Percentiles rank a stretch among this genome's conserved stretches.
These are phyloP conservation scores for Biscogniauxia marginata DNA, from an alignment of 2,329 filamentous ascomycete species.

Conservation along the genomic window DNA sequence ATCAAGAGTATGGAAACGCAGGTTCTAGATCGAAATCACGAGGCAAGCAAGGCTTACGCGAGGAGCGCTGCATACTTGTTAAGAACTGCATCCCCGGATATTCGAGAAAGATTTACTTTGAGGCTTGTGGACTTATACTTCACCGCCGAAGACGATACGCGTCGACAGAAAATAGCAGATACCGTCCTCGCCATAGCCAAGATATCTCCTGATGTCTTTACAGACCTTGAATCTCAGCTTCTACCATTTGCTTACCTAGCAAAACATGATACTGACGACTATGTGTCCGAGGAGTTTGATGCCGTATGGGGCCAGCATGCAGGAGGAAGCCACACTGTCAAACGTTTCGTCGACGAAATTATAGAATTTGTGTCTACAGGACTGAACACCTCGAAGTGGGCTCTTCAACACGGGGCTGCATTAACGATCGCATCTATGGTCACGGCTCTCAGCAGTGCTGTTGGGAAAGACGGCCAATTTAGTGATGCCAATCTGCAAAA, in stretches of 20 bases:
- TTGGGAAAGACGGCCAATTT: constrained; percentile 57
- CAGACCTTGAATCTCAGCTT: constrained; percentile 68
- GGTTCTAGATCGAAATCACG: constrained; percentile 87
- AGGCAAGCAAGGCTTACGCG: constrained; percentile 87
- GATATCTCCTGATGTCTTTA: constrained; percentile 85
- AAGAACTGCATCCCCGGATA: constrained; percentile 51
- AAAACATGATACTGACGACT: constrained; percentile 79
- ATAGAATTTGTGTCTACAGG: constrained; percentile 63
- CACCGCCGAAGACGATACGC: constrained; percentile 71
- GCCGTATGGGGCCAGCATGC: constrained; percentile 91
- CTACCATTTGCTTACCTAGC: constrained; percentile 87
- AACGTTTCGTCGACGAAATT: constrained; percentile 84
- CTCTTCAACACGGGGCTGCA: constrained; percentile 83
- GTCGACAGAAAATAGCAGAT: constrained; percentile 75
- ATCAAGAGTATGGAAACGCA: constrained; percentile 77
- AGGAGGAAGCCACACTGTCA: constrained; percentile 76
- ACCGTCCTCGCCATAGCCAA: constrained; percentile 82
- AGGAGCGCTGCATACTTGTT: constrained; percentile 83
- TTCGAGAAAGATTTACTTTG: constrained; percentile 50
- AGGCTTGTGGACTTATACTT: constrained; percentile 73
- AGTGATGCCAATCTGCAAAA: constrained; percentile 57
- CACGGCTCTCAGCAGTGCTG: constrained; percentile 60
- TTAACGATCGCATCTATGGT: constrained; percentile 75
- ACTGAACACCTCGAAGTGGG: constrained; percentile 82
- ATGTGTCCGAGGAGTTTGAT: constrained; percentile 74